Conservation (phyloP, 345 rosid species). For the Populus nigra region DNA sequence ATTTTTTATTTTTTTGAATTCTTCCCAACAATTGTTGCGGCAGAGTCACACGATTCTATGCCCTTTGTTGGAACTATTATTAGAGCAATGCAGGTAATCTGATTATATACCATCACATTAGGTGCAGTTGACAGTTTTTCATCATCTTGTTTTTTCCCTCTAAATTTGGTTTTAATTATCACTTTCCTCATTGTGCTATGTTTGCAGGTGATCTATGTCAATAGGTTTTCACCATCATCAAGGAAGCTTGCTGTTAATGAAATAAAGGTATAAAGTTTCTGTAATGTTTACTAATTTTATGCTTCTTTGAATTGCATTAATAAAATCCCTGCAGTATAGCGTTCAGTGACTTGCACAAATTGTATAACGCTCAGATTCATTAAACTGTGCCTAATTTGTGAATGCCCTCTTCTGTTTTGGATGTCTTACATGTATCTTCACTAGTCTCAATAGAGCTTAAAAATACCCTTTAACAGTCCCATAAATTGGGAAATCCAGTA, state of each 20-base stretch:
- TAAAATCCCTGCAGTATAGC: neutral
- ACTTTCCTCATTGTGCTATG: neutral
- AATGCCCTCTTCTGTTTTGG: neutral
- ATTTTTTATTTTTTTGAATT: constrained; percentile 90
- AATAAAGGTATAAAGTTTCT: constrained; percentile 82
- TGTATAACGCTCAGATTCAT: neutral
- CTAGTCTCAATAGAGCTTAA: neutral
- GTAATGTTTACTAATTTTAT: constrained; percentile 13
- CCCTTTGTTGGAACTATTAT: constrained; percentile 96
- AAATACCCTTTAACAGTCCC: neutral
- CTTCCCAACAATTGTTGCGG: constrained; percentile 89
- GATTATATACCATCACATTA: neutral
- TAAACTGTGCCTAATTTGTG: neutral
- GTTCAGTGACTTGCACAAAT: neutral
- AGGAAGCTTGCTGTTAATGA: constrained; percentile 85
- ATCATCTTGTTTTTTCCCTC: too few relatives aligned
- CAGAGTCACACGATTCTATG: constrained; percentile 86
- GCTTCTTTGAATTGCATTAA: neutral
- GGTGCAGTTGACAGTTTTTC: neutral
- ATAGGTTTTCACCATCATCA: constrained; percentile 77
- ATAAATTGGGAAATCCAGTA: neutral
- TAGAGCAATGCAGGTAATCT: constrained; percentile 92
- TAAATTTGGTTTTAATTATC: neutral
- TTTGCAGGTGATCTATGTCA: constrained; percentile 93
- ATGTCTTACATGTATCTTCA: neutral